Evolutionary conservation across 345 rosid genomes (phyloP), one percentile per base, ranked within the genome.

Genomic region (Cardamine resedifolia): DNA sequence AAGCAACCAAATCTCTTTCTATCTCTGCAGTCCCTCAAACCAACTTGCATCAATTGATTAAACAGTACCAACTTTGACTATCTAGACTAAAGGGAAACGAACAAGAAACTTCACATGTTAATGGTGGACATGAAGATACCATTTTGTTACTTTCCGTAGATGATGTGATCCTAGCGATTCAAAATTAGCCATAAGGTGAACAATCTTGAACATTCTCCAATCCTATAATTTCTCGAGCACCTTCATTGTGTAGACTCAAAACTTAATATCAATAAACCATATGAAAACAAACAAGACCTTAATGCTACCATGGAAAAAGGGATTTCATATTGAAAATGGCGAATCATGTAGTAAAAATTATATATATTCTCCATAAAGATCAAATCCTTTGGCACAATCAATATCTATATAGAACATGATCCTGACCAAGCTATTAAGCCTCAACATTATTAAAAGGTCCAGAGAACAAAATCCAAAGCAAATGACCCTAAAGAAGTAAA

Each of bases 1-100:
- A 68, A 75, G 69, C 64, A 75, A 60, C 69, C 68, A 75, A 60
- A 58, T 60, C 56, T 43, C 68, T 75, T 59, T 74, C 41, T 52
- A 19, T 52, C 14, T 68, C 58, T 51, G 78, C 23, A 67, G 50
- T 50, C 48, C 55, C 48, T 60, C 14, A 52, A 59, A 60, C 33
- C 74, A 67, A 60, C 78, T 68, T 43, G 64, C 56, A 51, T 48
- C 63, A 60, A 12, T 58, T 51, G 68, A 50, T 59, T 50, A 49
- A 33, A 66, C 62, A 58, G 28, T 67, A 11, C 41, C 57, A 68
- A 75, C 39, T 38, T 60, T 60, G 48, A 53, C 28, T 27, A 68
- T 75, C 68, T 39, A 67, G 48, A 59, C 18, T 20, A 66, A 57
- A 58, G 12, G 49, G 7, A 49, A 50, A 39, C 26, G 19, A 26